A percentile compares a stretch with the other conserved stretches of the same genome.
Conservation (phyloP, 257 asterid species). For the Osmanthus fragrans region DNA sequence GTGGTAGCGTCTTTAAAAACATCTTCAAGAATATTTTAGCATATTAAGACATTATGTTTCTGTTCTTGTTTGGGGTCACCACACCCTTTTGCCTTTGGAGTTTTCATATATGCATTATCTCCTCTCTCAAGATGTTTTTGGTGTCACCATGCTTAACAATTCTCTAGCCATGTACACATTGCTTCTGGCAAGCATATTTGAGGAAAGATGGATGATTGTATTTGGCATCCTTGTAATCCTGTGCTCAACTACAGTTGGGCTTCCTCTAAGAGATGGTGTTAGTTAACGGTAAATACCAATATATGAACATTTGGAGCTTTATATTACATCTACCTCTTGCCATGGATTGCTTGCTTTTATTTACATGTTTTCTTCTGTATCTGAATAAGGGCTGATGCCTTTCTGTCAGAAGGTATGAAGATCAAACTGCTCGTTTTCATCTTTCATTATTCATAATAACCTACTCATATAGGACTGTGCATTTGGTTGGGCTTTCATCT, state of each 20-base stretch:
- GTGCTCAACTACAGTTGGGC: not conserved
- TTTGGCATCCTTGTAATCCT: not conserved
- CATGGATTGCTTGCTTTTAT: not conserved
- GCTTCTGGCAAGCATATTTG: not conserved
- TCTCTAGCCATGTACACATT: not conserved
- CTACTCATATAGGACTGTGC: not conserved
- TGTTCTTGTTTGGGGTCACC: not conserved
- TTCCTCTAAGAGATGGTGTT: not conserved
- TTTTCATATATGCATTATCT: not conserved
- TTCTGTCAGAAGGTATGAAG: not conserved
- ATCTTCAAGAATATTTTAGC: not conserved
- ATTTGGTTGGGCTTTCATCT: not conserved
- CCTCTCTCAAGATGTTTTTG: not conserved
- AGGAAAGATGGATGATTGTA: not conserved
- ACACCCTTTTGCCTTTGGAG: not conserved
- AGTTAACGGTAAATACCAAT: too few species aligned
- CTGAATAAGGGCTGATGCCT: not conserved
- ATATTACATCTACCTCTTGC: not conserved
- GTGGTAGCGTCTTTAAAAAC: not conserved
- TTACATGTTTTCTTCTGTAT: not conserved
- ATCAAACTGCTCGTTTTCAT: not conserved
- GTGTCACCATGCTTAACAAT: not conserved
- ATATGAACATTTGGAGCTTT: not conserved
- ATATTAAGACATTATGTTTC: not conserved
- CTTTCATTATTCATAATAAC: not conserved